Base-by-base conservation (phyloP, 768 basidiomycete genomes). In the Kockovaella imperatae region DNA sequence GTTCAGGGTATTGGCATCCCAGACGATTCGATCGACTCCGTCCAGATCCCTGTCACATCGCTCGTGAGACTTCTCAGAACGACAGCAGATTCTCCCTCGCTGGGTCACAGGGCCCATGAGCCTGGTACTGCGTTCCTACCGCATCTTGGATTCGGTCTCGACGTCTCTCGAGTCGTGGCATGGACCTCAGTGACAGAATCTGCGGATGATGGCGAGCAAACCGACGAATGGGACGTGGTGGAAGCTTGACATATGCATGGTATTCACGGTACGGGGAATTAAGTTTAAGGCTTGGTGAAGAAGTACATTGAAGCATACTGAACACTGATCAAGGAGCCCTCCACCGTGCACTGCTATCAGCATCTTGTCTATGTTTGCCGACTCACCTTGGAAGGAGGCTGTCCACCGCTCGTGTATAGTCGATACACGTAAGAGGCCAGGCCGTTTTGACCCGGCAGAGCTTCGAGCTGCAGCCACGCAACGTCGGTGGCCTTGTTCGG, bases 381-480 rank as follows among this genome's bases (percentile, higher is more conserved):
- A 53, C 63, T 61, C 36, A 65, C 63, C 3, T 51, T 45, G 5
- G 77, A 55, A 26, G 81, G 80, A 32, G 81, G 76, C 38, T 77
- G 76, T 14, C 82, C 81, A 13, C 74, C 76, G 4, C 69, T 58
- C 15, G 80, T 83, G 52, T 78, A 69, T 3, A 77, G 67, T 35
- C 82, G 73, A 68, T 77, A 82, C 2, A 82, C 68, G 47, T 72
- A 58, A 26, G 67, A 73, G 0, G 81, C 80, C 29, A 82, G 67
- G 2, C 67, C 57, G 1, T 81, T 83, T 23, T 73, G 41, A 28
- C 45, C 51, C 4, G 38, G 20, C 3, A 79, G 69, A 21, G 54
- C 61, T n/a, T 68, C 73, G 18, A 84, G 60, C 54, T 75, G 67
- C 3, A 83, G 69, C 78, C 79, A 82, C 50, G 80, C 78, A 21